Base-by-base conservation (phyloP, 768 basidiomycete genomes). In the Pleurotus tuoliensis region DNA sequence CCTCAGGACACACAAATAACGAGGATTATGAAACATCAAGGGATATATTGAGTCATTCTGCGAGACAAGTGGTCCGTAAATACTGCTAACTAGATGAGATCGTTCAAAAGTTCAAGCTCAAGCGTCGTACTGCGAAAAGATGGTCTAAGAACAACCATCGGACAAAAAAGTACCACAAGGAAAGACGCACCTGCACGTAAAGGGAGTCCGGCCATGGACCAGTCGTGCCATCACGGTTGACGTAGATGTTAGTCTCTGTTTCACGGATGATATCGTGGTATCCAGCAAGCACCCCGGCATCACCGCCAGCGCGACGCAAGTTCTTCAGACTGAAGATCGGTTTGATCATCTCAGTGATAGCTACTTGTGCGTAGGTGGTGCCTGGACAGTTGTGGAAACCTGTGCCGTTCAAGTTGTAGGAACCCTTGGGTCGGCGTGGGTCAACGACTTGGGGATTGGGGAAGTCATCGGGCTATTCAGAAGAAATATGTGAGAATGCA, bases 401-500 rank as follows among this genome's bases (percentile, higher is more conserved):
- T 4, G 70, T 59, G n/a, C 71, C 73, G 47, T 63, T 61, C 37
- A 73, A 54, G 53, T 61, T 58, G 61, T 69, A 78, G 6, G 57
- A 58, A 6, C 62, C 49, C 47, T 58, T 57, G 3, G 74, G 71
- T n/a, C 76, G 74, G 7, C 53, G 62, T 0, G 78, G 78, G 62
- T 78, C 66, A 34, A 80, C 72, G 1, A 55, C 63, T 3, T 55
- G 40, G 1, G 78, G 78, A 38, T 78, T 63, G 3, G 77, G 73
- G 71, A 76, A 80, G 49, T 76, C 74, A 15, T 55, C 53, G 6
- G 75, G 73, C 76, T 77, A 55, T 34, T 8, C 30, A 43, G 41
- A 37, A 44, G 24, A 44, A n/a, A n/a, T 43, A n/a, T 1, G 41
- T 44, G 41, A 44, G 41, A 22, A 22, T 16, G 11, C 8, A 38